phyloP scores from a whole-genome alignment of 78 protist genomes.

The Neovahlkampfia damariscottae region DNA sequence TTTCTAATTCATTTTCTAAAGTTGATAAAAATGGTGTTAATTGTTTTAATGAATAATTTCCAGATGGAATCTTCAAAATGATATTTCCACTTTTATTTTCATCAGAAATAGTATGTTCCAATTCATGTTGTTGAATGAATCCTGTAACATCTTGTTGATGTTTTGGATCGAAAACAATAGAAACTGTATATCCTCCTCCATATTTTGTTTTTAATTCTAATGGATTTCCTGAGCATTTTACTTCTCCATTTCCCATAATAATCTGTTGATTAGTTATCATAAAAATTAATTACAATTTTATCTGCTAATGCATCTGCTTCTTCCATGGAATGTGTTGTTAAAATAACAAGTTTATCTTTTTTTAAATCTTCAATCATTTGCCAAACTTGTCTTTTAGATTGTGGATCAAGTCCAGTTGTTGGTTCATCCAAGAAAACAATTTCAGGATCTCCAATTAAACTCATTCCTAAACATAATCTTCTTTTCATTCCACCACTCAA shows the following conservation, averaged over 20 bases:
- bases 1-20: neutral
- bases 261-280: too few relatives aligned
- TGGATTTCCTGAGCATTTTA: constrained; percentile 54
- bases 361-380: constrained; percentile 37
- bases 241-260: constrained; percentile 46
- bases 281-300: constrained; percentile 32
- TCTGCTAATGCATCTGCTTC: constrained; percentile 55
- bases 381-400: constrained; percentile 47
- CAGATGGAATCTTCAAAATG: neutral
- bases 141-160: neutral
- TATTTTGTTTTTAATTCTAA: constrained; percentile 53
- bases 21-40: too few relatives aligned
- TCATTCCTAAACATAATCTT: constrained; percentile 39
- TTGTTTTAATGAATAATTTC: neutral
- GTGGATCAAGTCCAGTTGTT: constrained; percentile 69
- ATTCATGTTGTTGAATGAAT: neutral
- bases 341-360: constrained; percentile 33
- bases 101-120: neutral
- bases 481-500: constrained; percentile 61
- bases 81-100: too few relatives aligned
- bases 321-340: constrained; percentile 71
- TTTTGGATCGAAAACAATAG: neutral
- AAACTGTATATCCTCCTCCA: constrained; percentile 55
- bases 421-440: constrained; percentile 41
- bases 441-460: constrained; percentile 36